A percentile compares a stretch with the other conserved stretches of the same genome.
Conservation (phyloP, 1,139 yeast genomes). For the Geotrichum histeridarum region DNA sequence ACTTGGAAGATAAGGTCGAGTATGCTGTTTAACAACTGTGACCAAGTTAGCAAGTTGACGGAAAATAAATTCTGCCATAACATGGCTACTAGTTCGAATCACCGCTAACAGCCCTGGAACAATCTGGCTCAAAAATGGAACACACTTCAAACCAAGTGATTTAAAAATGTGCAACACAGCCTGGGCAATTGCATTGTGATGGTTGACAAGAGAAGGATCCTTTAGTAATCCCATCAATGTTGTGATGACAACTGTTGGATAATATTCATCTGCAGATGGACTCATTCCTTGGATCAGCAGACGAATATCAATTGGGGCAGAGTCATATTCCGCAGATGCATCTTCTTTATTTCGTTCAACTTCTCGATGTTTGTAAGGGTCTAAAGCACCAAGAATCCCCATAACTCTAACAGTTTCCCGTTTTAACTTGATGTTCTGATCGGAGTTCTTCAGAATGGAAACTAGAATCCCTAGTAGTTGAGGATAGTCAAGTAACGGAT, state of each 20-base stretch:
- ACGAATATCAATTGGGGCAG: slow-evolving; percentile 86
- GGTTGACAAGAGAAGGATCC: slow-evolving; percentile 78
- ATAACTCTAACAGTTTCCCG: slow-evolving; percentile 82
- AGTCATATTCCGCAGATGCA: slow-evolving; percentile 69
- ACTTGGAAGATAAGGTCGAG: slow-evolving; percentile 72
- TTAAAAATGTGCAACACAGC: slow-evolving; percentile 89
- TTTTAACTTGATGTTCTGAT: slow-evolving; percentile 64
- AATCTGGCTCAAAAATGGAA: slow-evolving; percentile 76
- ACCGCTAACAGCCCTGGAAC: slow-evolving; percentile 84
- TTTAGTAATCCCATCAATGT: slow-evolving; percentile 76
- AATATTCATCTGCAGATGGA: slow-evolving; percentile 88
- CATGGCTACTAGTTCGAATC: slow-evolving; percentile 77
- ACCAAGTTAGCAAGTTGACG: slow-evolving; percentile 81
- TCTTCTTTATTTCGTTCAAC: slow-evolving; percentile 64
- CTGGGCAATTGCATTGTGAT: slow-evolving; percentile 85
- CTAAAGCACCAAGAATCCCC: slow-evolving; percentile 93
- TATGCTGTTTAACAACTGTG: slow-evolving; percentile 81
- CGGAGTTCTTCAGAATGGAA: slow-evolving; percentile 67
- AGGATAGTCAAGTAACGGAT: slow-evolving; percentile 88
- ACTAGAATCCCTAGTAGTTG: slow-evolving; percentile 77
- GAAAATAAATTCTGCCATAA: slow-evolving; percentile 82
- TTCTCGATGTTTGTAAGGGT: slow-evolving; percentile 91
- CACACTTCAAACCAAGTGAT: slow-evolving; percentile 82
- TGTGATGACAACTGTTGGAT: slow-evolving; percentile 89
- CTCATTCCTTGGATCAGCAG: slow-evolving; percentile 89